Base-by-base conservation (phyloP, 2,329 filamentous ascomycete species). In the Aspergillus spinulosporus region DNA sequence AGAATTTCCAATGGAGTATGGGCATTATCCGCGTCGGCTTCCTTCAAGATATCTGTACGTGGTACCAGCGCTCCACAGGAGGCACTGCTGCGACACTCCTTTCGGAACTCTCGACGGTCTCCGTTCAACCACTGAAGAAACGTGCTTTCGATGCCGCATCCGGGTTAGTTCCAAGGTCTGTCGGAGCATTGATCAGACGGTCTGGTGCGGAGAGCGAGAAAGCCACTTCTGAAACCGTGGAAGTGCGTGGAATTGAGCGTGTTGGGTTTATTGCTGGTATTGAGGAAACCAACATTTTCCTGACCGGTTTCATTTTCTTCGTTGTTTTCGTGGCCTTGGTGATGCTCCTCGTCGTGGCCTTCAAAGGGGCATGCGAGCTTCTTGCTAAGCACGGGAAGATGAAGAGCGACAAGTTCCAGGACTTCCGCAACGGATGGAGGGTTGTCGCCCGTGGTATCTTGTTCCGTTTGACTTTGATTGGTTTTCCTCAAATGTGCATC, bases 1-100 rank as follows among this genome's bases (percentile, higher is more conserved):
- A 97, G 76, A 93, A 97, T 76, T 97, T 97, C 78, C 89, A 95
- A 71, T 97, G 93, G 93, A 95, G 88, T 68, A 94, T 97, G 90
- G 93, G 93, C 66, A 92, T 97, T 66, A 96, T 97, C 67, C 84
- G 84, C 50, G 82, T 97, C 42, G 81, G 80, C n/a, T 97, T 96
- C 73, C 84, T 97, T 77, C 91, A 97, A 77, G 81, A 80, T 46
- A 89, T 96, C 68, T 90, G 90, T 59, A 96, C 92, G 36, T 97
- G 93, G 93, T 97, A 97, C 72, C 92, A 96, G 76, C 89, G 92
- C 59, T 84, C 93, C 2, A 97, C 93, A 2, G 93, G 93, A 52
- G 93, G 93, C 61, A 91, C 84, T 0, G 89, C 93, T 0, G 87
- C 90, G 3, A 89, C 85, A 12, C 81, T 95, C 34, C 84, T 97